These are phyloP conservation scores for Dactylellina cionopaga DNA, from an alignment of 2,329 filamentous ascomycete species.

Conservation along the genomic window DNA sequence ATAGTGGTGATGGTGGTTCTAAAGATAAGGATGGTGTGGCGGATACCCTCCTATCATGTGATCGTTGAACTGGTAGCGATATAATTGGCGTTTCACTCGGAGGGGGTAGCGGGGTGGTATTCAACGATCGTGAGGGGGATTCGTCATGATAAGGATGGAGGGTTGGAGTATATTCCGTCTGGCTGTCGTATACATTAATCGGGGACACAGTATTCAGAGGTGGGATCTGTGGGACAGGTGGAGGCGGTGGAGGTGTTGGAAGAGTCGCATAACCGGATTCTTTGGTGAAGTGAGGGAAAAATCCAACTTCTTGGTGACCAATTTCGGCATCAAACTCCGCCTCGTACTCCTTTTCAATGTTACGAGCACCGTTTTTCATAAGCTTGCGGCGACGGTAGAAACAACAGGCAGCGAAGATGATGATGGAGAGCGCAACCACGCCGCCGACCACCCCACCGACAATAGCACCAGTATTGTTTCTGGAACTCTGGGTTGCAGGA, in stretches of 20 bases:
- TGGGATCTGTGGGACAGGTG: conserved; percentile 29
- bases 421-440: conserved; percentile 61
- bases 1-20: conserved; percentile 40
- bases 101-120: conserved; percentile 28
- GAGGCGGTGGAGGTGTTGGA: conserved; percentile 37
- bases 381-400: conserved; percentile 60
- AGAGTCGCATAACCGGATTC: conserved; percentile 46
- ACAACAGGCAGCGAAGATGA: conserved; percentile 62
- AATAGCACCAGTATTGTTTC: conserved; percentile 62
- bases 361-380: background rate
- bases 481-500: background rate
- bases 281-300: conserved; percentile 49
- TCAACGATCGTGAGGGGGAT: conserved; percentile 32
- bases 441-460: conserved; percentile 65
- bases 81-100: conserved; percentile 6
- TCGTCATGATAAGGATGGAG: conserved; percentile 41
- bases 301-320: conserved; percentile 30
- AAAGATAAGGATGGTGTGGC: conserved; percentile 19
- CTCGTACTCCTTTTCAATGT: conserved; percentile 46
- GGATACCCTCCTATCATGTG: conserved; percentile 20
- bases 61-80: conserved; percentile 1
- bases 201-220: background rate
- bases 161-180: conserved; percentile 37
- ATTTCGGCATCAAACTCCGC: conserved; percentile 45
- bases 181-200: conserved; percentile 31